Percentiles rank a stretch among this genome's conserved stretches.
Conservation (phyloP, 495 filamentous ascomycete species). For the Trypethelium eluteriae region DNA sequence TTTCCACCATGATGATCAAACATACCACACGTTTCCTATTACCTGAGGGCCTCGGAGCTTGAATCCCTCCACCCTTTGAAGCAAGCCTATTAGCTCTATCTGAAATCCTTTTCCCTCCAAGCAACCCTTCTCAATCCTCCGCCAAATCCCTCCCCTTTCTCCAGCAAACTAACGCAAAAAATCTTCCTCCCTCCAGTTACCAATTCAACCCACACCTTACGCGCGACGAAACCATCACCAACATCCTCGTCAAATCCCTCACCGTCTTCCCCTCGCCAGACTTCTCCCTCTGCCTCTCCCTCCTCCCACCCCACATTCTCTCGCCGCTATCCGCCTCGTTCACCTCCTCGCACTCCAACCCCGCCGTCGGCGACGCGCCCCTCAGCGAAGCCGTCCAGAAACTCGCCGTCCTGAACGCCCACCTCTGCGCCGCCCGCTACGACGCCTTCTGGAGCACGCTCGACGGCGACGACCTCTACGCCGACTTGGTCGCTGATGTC, state of each 20-base stretch:
- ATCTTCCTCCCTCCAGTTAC: conserved; percentile 54
- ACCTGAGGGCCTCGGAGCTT: conserved; percentile 60
- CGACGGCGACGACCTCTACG: conserved; percentile 91
- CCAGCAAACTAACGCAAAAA: conserved; percentile 4
- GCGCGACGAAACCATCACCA: conserved; percentile 93
- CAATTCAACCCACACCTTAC: conserved; percentile 99
- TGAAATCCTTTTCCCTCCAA: conserved; percentile 39
- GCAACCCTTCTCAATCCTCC: background rate
- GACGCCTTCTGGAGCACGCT: conserved; percentile 85
- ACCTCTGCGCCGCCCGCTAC: conserved; percentile 82
- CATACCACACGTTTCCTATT: conserved; percentile 92
- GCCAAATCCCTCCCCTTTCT: conserved; percentile 6
- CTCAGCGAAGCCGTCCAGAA: conserved; percentile 85
- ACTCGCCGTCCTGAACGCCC: conserved; percentile 70
- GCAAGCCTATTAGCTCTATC: conserved; percentile 56
- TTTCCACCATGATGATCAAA: conserved; percentile 58
- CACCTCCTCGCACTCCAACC: conserved; percentile 34
- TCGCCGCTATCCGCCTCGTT: conserved; percentile 41
- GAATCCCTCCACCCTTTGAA: conserved; percentile 45
- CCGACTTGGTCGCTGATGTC: conserved; percentile 88
- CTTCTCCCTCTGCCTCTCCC: conserved; percentile 86
- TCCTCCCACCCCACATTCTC: conserved; percentile 74
- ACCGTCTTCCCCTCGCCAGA: conserved; percentile 95
- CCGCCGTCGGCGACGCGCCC: conserved; percentile 44
- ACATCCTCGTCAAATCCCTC: conserved; percentile 95